These are phyloP conservation scores for Globisporangium acanthophoron DNA, from an alignment of 352 stramenopile species.

Conservation along the genomic window DNA sequence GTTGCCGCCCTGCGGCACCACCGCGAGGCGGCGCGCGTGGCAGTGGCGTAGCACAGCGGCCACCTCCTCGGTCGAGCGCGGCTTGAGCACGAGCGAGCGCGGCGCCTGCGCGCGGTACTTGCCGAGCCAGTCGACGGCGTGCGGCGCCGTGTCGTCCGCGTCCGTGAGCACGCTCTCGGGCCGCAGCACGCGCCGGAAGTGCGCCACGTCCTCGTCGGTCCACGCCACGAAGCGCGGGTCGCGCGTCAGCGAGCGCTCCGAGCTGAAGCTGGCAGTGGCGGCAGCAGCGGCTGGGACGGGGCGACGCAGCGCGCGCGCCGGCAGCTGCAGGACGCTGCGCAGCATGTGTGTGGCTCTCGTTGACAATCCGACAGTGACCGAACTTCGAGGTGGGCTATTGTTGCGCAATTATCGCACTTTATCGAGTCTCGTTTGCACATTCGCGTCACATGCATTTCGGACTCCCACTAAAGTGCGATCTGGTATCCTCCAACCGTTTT, in stretches of 20 bases:
- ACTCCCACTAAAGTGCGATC: background rate
- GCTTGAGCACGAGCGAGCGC: slow-evolving; percentile 81
- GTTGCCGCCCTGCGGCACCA: slow-evolving; percentile 96
- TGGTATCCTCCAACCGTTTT: background rate
- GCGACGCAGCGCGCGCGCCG: background rate
- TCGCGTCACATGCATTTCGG: background rate
- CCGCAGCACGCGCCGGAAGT: slow-evolving; percentile 56
- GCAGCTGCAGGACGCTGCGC: background rate
- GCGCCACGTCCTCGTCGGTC: slow-evolving; percentile 52
- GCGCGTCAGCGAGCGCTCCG: slow-evolving; percentile 22
- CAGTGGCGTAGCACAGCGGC: slow-evolving; percentile 91
- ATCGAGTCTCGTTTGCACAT: background rate
- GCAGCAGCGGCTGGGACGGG: background rate
- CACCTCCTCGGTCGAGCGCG: slow-evolving; percentile 85
- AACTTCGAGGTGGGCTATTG: slow-evolving; percentile 2
- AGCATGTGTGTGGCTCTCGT: background rate
- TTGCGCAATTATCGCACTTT: too few relatives aligned
- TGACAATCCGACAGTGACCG: background rate
- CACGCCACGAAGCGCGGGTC: slow-evolving; percentile 46
- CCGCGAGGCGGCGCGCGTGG: slow-evolving; percentile 76
- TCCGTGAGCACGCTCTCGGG: slow-evolving; percentile 63
- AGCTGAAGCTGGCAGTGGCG: slow-evolving; percentile 17
- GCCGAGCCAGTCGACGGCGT: slow-evolving; percentile 81
- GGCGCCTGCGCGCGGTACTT: slow-evolving; percentile 68
- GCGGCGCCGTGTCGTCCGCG: slow-evolving; percentile 59